phyloP scores from a whole-genome alignment of 1,284 basidiomycete genomes.

The Ganoderma lucidum region DNA sequence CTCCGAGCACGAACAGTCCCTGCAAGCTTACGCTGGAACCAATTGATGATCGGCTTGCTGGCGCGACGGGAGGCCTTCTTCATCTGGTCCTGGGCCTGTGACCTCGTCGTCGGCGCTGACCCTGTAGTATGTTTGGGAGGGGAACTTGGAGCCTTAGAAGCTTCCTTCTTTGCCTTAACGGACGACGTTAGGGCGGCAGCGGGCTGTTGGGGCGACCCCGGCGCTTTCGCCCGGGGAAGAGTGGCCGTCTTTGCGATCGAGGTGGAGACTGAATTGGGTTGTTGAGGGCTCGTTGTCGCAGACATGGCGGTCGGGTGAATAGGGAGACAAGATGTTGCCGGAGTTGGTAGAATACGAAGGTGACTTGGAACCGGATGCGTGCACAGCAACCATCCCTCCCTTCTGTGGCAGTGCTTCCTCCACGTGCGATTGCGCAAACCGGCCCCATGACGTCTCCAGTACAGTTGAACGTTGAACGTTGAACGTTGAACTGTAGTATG shows the following conservation, averaged over 20 bases:
- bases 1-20: constrained; percentile 65
- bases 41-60: constrained; percentile 90
- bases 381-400: constrained; percentile 20
- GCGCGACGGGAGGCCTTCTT: constrained; percentile 70
- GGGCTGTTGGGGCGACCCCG: constrained; percentile 18
- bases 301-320: constrained; percentile 28
- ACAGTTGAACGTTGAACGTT: background rate
- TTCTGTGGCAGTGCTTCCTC: constrained; percentile 26
- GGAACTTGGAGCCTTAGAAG: constrained; percentile 24
- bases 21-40: constrained; percentile 89
- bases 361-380: constrained; percentile 6
- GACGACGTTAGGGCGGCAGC: constrained; percentile 20
- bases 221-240: constrained; percentile 20
- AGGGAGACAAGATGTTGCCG: constrained; percentile 18
- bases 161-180: constrained; percentile 37
- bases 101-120: constrained; percentile 3
- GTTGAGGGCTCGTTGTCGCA: constrained; percentile 24
- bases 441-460: no score
- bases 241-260: constrained; percentile 17
- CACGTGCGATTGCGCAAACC: background rate
- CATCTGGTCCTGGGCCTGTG: constrained; percentile 35
- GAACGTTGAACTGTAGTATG: background rate
- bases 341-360: constrained; percentile 16
- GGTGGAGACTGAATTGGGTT: constrained; percentile 17
- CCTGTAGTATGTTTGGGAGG: constrained; percentile 25